Base-by-base conservation (phyloP, 148 eudicot genomes). In the Salicornia ramosissima region DNA sequence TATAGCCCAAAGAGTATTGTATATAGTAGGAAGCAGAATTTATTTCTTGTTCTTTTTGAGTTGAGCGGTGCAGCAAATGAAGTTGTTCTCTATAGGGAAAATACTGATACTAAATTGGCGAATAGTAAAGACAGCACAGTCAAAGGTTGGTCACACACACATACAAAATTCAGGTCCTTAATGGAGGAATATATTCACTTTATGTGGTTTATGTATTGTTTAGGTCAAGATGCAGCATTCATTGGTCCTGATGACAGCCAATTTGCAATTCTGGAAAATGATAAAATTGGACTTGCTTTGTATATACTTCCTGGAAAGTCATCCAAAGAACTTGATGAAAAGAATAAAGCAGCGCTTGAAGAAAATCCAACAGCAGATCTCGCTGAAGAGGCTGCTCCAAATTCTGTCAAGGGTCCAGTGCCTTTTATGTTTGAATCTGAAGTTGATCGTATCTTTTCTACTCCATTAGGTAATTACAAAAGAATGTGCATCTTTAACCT, bases 161-260 rank as follows among this genome's bases (percentile, higher is more conserved):
- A 57, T 65, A 52, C 58, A 49, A 24, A 63, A 43, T 73, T 63
- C 21, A 47, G 64, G 26, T 46, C 57, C 31, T 58, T 15, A n/a
- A 59, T 47, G 58, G 58, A 31, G 69, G 28, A 22, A 47, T 25
- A 29, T 52, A 30, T 60, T 64, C 43, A 14, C 45, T 53, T 43
- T 47, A 22, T 58, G 7, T 62, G 46, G 24, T 57, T 47, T 45
- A 42, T 63, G 52, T 60, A 52, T 50, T 64, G 42, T 80, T 31
- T 74, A 94, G 98, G 98, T 78, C 81, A 77, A 80, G 98, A 90
- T 83, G 98, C 95, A 60, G 98, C 98, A 64, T 94, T 94, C 73
- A 81, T 90, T 69, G 97, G 98, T 25, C 82, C 88, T 31, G 86
- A 86, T 72, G 97, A 94, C 34, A 86, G 77, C 71, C 98, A 94